Base-by-base conservation (phyloP, 768 basidiomycete species). In the Trametes maxima region DNA sequence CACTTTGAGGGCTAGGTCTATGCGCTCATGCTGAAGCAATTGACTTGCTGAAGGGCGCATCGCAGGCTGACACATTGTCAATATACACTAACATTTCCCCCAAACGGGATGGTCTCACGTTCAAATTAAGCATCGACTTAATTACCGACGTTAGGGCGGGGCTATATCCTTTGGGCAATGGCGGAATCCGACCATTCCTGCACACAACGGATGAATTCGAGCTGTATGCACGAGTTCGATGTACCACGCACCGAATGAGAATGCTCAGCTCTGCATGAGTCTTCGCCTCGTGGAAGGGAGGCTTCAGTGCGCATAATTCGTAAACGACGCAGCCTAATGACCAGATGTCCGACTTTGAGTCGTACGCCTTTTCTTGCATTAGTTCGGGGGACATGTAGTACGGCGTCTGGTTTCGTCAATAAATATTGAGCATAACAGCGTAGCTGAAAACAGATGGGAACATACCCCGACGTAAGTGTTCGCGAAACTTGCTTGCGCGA, bases 341-440 rank as follows among this genome's bases (percentile, higher is more conserved):
- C 97, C 97, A 99, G 49, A 99, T 98, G 70, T 99, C 97, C 0
- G 92, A 94, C 77, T 98, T 99, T 7, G 93, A 90, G 76, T 98
- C 97, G 75, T 99, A 99, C 3, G 93, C 86, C 72, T 93, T 95
- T 72, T 98, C 96, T 77, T 92, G 93, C 85, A 98, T 94, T 36
- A 98, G 82, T 74, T 99, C 96, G 0, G 97, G 97, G 1, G 95
- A 97, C 97, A 99, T 98, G 78, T 99, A 98, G 72, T 98, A 95
- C 3, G 97, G 97, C 3, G 97, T 99, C 95, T 98, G 68, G n/a
- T 21, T 5, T 3, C n/a, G 22, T 16, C 33, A n/a, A 24, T 52
- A 22, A 37, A n/a, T 22, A 11, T 39, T 36, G 49, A 11, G 49
- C 19, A 36, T 6, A 22, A 14, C 16, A 25, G 24, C 39, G 24